Evolutionary conservation across 2,329 filamentous ascomycete species (phyloP).

Genomic region (Myriosclerotinia duriaeana): DNA sequence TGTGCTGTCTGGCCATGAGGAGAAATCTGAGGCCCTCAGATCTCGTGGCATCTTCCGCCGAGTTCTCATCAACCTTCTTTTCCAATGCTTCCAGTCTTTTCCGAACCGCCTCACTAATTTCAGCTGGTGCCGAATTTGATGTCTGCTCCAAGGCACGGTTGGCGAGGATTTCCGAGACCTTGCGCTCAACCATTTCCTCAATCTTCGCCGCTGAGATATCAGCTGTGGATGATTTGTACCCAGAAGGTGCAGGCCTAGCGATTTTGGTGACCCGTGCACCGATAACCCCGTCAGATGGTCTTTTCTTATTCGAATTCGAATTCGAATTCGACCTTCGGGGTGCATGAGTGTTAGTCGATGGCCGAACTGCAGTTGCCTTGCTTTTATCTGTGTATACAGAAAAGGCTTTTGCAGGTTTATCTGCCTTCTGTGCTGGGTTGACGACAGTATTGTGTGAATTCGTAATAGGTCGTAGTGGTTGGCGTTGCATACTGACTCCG

Average conservation of each 20-base stretch:
- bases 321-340: constrained; percentile 41
- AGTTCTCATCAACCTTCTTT: constrained; percentile 69
- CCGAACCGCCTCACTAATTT: constrained; percentile 75
- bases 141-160: constrained; percentile 64
- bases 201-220: constrained; percentile 71
- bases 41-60: constrained; percentile 64
- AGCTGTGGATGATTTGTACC: constrained; percentile 34
- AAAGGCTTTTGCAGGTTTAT: constrained; percentile 81
- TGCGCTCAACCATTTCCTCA: constrained; percentile 88
- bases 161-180: constrained; percentile 85
- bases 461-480: constrained; percentile 75
- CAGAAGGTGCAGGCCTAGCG: constrained; percentile 41
- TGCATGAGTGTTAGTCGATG: constrained; percentile 32
- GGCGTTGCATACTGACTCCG: constrained; percentile 54
- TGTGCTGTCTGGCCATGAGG: constrained; percentile 89
- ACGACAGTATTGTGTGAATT: constrained; percentile 73
- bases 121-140: constrained; percentile 45
- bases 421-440: constrained; percentile 55
- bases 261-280: constrained; percentile 51
- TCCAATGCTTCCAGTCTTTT: constrained; percentile 81
- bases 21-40: constrained; percentile 82
- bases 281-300: constrained; percentile 37
- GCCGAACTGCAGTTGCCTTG: constrained; percentile 47
- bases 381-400: constrained; percentile 78
- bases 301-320: constrained; percentile 42